phyloP scores from a whole-genome alignment of 768 basidiomycete genomes.

The Coprinellus aureogranulatus region DNA sequence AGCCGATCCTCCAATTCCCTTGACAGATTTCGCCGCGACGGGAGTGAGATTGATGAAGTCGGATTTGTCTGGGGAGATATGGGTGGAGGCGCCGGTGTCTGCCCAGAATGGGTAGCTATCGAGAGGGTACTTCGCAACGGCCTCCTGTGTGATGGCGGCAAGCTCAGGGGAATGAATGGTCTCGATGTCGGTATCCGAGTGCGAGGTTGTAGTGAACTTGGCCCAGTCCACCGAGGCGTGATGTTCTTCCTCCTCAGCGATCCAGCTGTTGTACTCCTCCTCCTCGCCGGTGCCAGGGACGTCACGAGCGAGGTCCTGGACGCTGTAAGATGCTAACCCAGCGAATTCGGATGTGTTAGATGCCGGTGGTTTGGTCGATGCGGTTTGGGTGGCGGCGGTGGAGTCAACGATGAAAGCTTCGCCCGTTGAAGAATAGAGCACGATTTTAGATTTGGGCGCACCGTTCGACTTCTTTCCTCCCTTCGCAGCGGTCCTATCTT shows the following conservation, averaged over 20 bases:
- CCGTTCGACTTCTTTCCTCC: no score
- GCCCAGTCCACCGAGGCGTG: slow-evolving; percentile 8
- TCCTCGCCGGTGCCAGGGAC: background rate
- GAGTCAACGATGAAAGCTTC: no score
- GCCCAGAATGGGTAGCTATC: slow-evolving; percentile 19
- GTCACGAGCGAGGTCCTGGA: background rate
- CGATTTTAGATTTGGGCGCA: no score
- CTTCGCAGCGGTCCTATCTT: background rate
- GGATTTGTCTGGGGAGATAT: slow-evolving; percentile 18
- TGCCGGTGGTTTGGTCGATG: no score
- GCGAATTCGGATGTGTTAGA: background rate
- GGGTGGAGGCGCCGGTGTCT: slow-evolving; percentile 23
- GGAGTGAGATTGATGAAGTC: slow-evolving; percentile 24
- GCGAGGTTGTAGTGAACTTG: background rate
- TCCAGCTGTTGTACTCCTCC: background rate
- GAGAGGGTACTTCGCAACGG: background rate
- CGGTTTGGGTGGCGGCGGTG: no score
- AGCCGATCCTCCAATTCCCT: slow-evolving; percentile 24
- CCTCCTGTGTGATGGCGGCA: no score
- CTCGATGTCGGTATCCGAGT: no score
- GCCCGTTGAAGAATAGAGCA: no score
- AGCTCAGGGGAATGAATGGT: no score
- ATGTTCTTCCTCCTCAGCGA: background rate
- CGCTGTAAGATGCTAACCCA: background rate
- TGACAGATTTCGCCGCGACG: slow-evolving; percentile 19